Evolutionary conservation across 2,329 filamentous ascomycete species (phyloP), one percentile per base, ranked within the genome.

Genomic region (Paraconiothyrium brasiliense): DNA sequence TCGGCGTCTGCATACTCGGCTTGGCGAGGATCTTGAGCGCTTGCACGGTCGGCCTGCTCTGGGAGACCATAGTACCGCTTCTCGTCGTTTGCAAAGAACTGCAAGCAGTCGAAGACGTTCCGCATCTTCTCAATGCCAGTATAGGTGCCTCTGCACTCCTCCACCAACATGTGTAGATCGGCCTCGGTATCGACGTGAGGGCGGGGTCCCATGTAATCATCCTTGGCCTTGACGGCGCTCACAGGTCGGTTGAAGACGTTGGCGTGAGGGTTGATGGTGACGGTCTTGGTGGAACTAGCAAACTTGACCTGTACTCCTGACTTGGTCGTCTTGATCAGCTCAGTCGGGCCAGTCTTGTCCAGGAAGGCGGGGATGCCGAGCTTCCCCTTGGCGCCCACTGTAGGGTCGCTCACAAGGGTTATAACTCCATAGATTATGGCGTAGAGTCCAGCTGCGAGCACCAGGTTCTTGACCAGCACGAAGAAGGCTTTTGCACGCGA

Each of bases 171-270:
- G 56, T 84, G 79, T 58, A 85, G 73, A 65, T 86, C 84, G 22
- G 84, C 85, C 68, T 84, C 80, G 22, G 83, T 85, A 67, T 87
- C 83, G 47, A 84, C 79, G 64, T 85, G 78, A 4, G 84, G 84
- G 51, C 85, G 78, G 37, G 78, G 75, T 3, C 84, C 84, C 60
- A 85, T 70, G 67, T 81, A 87, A 67, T 84, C 83, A 70, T 86
- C 85, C 67, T 82, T 83, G 54, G 80, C 75, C 44, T 79, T 75
- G 55, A 85, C 84, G 30, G 83, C 79, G 63, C 81, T 84, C 61
- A 82, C 76, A 9, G 84, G 84, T 50, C 84, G 78, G 66, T 86
- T 84, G 74, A 84, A 85, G 75, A 84, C 83, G 74, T 85, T 85
- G 64, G 82, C 84, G 70, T 84, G 76, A 11, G 81, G 79, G 63